Base-by-base conservation (phyloP, 2,329 filamentous ascomycete species). In the Penicillium fuscoglaucum region DNA sequence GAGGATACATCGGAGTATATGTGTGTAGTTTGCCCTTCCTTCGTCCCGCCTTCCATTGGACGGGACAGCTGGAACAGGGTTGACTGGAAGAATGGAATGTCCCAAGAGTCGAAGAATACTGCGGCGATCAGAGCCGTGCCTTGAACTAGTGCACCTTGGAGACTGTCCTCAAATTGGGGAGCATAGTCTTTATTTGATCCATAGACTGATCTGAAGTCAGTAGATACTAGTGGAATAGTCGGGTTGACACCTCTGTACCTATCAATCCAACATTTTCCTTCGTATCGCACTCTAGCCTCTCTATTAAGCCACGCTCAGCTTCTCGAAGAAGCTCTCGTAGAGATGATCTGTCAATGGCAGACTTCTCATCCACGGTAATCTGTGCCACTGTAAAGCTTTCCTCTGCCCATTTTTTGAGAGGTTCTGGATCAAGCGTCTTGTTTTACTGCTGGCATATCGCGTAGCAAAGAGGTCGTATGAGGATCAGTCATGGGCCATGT, bases 401-500 rank as follows among this genome's bases (percentile, higher is more conserved):
- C 68, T 90, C 87, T 0, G 87, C 87, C 88, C 88, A 90, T 72
- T 90, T 90, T 60, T 83, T 69, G 15, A 84, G 66, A 0, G 84
- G 83, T 9, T 82, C 78, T 0, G 87, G 87, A 54, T 82, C 80
- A 1, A 79, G 68, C 45, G 74, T 75, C 48, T 72, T 70, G 29
- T 77, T 76, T 35, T 68, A 72, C 41, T 66, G 53, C 37, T 68
- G 64, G 8, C 61, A 61, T 68, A 66, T 50, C 50, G 62, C 44
- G 72, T 63, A 60, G 35, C 45, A 66, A 40, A 68, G 62, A 7
- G 80, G 74, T 1, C 78, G 65, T 4, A 83, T 61, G 13, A 83
- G 63, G 7, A 84, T 68, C 1, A 84, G 64, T 0, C 80, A 80
- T 0, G 82, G 82, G 0, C 82, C 82, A 39, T 68, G 68, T 8